phyloP scores from a whole-genome alignment of 148 eudicot genomes.

The Chenopodium berlandieri region DNA sequence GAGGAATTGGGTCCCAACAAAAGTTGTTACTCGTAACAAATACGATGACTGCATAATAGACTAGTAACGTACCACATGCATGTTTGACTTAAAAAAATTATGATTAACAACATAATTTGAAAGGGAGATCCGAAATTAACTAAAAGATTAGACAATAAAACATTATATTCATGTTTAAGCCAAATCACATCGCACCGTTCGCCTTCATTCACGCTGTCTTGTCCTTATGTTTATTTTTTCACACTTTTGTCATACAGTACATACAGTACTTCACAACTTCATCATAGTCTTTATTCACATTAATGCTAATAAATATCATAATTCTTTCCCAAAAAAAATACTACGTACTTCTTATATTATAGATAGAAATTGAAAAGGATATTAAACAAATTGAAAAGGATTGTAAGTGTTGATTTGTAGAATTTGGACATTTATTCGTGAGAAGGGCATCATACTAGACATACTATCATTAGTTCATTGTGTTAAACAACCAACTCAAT shows the following conservation, averaged over 20 bases:
- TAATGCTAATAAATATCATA: not conserved
- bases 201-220: slow-evolving; percentile 24
- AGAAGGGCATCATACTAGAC: too few species aligned
- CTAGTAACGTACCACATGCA: not conserved
- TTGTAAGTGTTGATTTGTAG: not conserved
- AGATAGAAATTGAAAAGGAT: too few species aligned
- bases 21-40: not conserved
- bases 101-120: not conserved
- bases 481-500: too few species aligned
- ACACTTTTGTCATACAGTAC: too few species aligned
- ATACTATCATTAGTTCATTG: too few species aligned
- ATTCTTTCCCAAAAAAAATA: too few species aligned
- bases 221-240: too few species aligned
- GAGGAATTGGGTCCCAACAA: not conserved
- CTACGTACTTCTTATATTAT: too few species aligned
- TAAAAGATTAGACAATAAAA: not conserved
- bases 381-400: not conserved
- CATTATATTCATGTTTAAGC: not conserved
- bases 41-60: not conserved
- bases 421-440: not conserved
- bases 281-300: not conserved
- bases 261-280: too few species aligned
- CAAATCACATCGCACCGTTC: slow-evolving; percentile 25
- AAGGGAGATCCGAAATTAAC: not conserved
- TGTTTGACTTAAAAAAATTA: not conserved